These are phyloP conservation scores for Panicum hallii DNA, from an alignment of 202 grass and related monocot genomes.

Conservation along the genomic window DNA sequence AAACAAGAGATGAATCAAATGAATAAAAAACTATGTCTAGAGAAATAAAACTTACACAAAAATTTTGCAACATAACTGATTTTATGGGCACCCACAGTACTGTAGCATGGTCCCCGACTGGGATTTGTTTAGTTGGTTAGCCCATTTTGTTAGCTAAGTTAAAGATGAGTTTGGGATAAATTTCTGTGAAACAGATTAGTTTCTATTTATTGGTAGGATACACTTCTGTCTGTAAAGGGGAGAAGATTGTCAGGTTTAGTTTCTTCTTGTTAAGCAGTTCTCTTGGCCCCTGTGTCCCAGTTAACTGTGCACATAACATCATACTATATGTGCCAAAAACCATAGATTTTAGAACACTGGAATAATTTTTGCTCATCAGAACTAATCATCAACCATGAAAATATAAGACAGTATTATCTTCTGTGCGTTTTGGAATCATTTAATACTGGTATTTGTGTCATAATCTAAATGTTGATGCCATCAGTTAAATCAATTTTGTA, in stretches of 20 bases:
- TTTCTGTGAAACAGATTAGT: not conserved
- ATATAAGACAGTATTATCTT: not conserved
- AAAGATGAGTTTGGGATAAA: not conserved
- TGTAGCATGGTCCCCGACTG: not conserved
- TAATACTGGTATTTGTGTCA: not conserved
- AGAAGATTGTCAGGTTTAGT: not conserved
- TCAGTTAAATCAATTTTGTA: not conserved
- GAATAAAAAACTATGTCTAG: not conserved
- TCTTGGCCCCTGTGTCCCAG: not conserved
- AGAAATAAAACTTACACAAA: constrained; percentile 2
- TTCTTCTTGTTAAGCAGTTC: not conserved
- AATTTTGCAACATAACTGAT: not conserved
- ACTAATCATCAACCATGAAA: not conserved
- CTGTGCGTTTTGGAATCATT: not conserved
- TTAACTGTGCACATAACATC: not conserved
- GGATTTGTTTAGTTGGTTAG: not conserved
- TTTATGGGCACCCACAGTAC: not conserved
- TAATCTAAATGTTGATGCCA: not conserved
- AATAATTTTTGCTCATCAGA: not conserved
- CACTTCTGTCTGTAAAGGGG: not conserved
- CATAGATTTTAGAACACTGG: not conserved
- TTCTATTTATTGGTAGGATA: not conserved
- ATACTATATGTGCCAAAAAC: not conserved
- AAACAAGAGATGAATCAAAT: not conserved
- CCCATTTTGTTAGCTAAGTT: not conserved